Evolutionary conservation across 768 basidiomycete species (phyloP), one percentile per base, ranked within the genome.

Genomic region (Agaricus blazei): DNA sequence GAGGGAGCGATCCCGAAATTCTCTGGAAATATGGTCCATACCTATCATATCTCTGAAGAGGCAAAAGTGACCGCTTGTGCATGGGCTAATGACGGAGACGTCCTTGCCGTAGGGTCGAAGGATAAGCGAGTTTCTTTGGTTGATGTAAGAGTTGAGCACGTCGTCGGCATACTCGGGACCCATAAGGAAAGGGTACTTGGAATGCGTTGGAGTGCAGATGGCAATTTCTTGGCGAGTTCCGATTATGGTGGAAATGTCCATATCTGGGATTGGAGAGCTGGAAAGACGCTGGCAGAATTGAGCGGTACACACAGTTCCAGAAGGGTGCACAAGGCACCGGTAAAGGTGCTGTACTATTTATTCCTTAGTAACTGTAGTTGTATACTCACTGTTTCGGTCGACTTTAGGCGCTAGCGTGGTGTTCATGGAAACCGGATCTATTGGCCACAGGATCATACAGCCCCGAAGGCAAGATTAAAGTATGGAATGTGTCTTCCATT

Each of bases 211-310:
- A 80, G 87, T 51, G 60, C 72, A 2, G 88, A 89, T 59, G 87
- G 89, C 0, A 80, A 82, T 58, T 76, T 88, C 50, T 73, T 97
- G 14, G 94, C 94, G 0, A 90, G 87, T 45, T 88, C 90, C 1
- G 94, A 93, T 8, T 85, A 88, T 61, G 84, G 88, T 64, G 94
- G 95, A 57, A 85, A 86, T 40, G 89, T 95, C 29, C 85, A 89
- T 63, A 82, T 93, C 11, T 92, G 87, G 85, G 89, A 92, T 62
- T 68, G 81, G 42, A 74, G 76, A 52, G 67, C 80, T 11, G 79
- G 80, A 59, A 81, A 81, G 64, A 71, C 85, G 9, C 72, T 93
- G n/a, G 81, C 80, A 14, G 77, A 55, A 12, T 56, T 82, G 8
- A 89, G 88, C 3, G 81, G 82, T 41, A 63, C 71, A 55, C 84